Evolutionary conservation across 441 rosid species (phyloP).

Genomic region (Adansonia grandidieri): DNA sequence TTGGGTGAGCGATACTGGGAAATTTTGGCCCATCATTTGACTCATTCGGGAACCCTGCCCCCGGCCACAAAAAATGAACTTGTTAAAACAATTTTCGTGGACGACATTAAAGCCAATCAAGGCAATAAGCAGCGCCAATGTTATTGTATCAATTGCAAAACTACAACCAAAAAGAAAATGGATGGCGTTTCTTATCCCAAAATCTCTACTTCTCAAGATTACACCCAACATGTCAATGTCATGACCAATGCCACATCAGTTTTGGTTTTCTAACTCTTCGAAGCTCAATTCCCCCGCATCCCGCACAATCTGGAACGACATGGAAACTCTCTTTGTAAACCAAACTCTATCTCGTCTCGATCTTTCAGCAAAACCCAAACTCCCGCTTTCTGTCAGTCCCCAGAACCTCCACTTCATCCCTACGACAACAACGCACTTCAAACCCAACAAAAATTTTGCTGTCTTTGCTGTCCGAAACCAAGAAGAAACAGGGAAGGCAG

Average conservation of each 20-base stretch:
- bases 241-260: background rate
- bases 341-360: slow-evolving; percentile 52
- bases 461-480: slow-evolving; percentile 51
- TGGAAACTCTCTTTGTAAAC: slow-evolving; percentile 55
- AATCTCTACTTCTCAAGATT: slow-evolving; percentile 21
- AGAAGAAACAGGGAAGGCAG: slow-evolving; percentile 37
- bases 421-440: slow-evolving; percentile 26
- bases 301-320: slow-evolving; percentile 20
- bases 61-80: background rate
- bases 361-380: slow-evolving; percentile 25
- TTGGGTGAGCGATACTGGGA: background rate
- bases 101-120: background rate
- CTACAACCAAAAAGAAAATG: background rate
- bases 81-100: background rate
- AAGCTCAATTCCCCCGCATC: background rate
- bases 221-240: background rate
- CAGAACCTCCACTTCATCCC: slow-evolving; percentile 23
- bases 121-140: no score
- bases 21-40: background rate
- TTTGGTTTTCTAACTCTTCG: background rate
- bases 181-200: slow-evolving; percentile 51
- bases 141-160: no score
- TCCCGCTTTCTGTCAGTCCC: slow-evolving; percentile 29
- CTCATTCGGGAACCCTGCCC: background rate
- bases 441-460: slow-evolving; percentile 25